Conservation (phyloP, 352 stramenopile genomes). For the Phytophthora citrophthora region DNA sequence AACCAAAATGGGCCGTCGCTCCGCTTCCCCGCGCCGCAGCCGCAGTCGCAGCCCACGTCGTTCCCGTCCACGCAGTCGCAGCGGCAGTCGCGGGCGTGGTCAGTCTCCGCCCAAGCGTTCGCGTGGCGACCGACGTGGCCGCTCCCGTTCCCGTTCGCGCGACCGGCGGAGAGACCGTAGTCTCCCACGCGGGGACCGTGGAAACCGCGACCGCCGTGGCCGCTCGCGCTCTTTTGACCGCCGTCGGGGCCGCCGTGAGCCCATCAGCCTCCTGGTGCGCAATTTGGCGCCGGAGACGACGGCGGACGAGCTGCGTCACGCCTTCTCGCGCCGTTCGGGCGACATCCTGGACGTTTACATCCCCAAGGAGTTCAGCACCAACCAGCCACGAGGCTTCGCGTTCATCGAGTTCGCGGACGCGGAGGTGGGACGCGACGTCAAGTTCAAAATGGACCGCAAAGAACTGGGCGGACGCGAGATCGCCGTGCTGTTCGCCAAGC, state of each 20-base stretch:
- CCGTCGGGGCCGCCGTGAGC: slow-evolving; percentile 23
- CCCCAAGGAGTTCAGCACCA: slow-evolving; percentile 62
- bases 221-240: slow-evolving; percentile 42
- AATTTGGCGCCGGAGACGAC: slow-evolving; percentile 47
- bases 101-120: slow-evolving; percentile 37
- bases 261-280: slow-evolving; percentile 61
- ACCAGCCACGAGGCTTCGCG: slow-evolving; percentile 76
- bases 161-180: slow-evolving; percentile 26
- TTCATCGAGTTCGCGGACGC: slow-evolving; percentile 83
- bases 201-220: no score
- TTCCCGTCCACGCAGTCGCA: slow-evolving; percentile 42
- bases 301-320: slow-evolving; percentile 49
- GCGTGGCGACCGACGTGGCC: slow-evolving; percentile 26
- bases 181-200: no score
- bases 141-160: slow-evolving; percentile 43
- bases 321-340: slow-evolving; percentile 51
- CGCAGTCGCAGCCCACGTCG: slow-evolving; percentile 45
- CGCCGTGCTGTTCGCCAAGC: slow-evolving; percentile 79
- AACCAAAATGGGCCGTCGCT: slow-evolving; percentile 48
- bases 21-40: slow-evolving; percentile 52
- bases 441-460: slow-evolving; percentile 78
- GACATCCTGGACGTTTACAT: slow-evolving; percentile 77
- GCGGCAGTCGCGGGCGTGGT: slow-evolving; percentile 34
- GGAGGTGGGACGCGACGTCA: slow-evolving; percentile 69
- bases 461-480: slow-evolving; percentile 75